Evolutionary conservation across 2,329 filamentous ascomycete species (phyloP), one percentile per base, ranked within the genome.

Genomic region (Penicillium rolfsii): DNA sequence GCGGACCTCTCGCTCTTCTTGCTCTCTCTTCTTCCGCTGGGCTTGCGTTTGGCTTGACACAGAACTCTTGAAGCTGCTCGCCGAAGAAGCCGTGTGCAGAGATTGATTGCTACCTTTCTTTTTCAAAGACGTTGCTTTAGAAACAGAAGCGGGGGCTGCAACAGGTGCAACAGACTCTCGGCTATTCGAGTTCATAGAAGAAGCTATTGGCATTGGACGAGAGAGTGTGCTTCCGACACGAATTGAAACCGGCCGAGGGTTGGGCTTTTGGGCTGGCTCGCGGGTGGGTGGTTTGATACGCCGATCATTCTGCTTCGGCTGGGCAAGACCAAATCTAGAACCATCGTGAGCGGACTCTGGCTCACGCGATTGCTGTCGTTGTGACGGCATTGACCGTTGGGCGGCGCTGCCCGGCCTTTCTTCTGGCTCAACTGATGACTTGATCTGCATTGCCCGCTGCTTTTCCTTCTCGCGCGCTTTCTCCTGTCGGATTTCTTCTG

Each of bases 21-120:
- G 89, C 74, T 96, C 92, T 73, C 90, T 94, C 76, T 93, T 93
- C 71, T 90, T 91, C 0, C 88, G 85, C 55, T 88, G 87, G 2
- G 84, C 82, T n/a, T 88, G 87, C 1, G 84, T 82, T 19, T 81
- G 82, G 35, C 77, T 79, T n/a, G 87, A 86, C 6, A 81, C 81
- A 6, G 86, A 87, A 69, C 82, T 85, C 74, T 90, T 91, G 56
- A 93, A 81, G 70, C 84, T 91, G 56, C 74, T 80, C 19, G 78
- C 79, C 1, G 82, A 82, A 33, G 80, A 77, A 45, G 80, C 70
- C 0, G 80, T 81, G 55, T 90, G 87, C 19, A 90, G 76, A 4
- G 89, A 87, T 3, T 84, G 78, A 63, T 88, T 87, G 74, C 89
- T 92, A 1, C 86, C 80, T 73, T 92, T 93, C 73, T 84, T 86